Evolutionary conservation across 768 basidiomycete genomes (phyloP), one percentile per base, ranked within the genome.

Genomic region (Phallus indusiatus): DNA sequence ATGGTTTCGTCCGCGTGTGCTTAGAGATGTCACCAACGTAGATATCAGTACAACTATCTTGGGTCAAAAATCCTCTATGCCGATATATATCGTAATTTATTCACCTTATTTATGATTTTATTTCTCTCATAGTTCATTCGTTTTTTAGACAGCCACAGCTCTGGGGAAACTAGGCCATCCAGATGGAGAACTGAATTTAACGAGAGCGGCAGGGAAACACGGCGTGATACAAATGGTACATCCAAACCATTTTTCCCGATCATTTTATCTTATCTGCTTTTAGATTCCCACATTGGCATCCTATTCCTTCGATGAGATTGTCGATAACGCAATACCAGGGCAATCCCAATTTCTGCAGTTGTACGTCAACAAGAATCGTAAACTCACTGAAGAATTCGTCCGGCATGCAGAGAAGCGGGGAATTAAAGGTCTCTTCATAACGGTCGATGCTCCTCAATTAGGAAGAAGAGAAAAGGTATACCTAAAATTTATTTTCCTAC

Each of bases 251-350:
- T 33, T 56, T 35, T 54, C 33, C 34, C 10, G 17, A 22, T 42
- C 6, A 4, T 37, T 28, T 10, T 1, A 42, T 21, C n/a, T 53
- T 53, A 11, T 42, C 14, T 42, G 9, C 21, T 24, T 10, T 11
- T 65, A 94, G 94, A 95, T 98, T 55, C 93, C 94, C 1, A 98
- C 96, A 0, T 76, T 98, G 20, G 91, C 95, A 0, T 94, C 90
- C 0, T 98, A 94, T 70, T 90, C 91, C 0, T 96, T 98, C 70
- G 94, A 98, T 68, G 93, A 98, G 70, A 82, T 97, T 53, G 78
- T 96, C n/a, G 88, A 95, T 68, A 88, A 83, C 0, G 88, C 92
- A 12, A 72, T 78, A 47, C 85, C 86, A 4, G 83, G 79, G 1
- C 94, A 97, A 72, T 75, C 81, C 3, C 88, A 89, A 67, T 94